Evolutionary conservation across 768 basidiomycete genomes (phyloP).

Genomic region (Suillus subalutaceus): DNA sequence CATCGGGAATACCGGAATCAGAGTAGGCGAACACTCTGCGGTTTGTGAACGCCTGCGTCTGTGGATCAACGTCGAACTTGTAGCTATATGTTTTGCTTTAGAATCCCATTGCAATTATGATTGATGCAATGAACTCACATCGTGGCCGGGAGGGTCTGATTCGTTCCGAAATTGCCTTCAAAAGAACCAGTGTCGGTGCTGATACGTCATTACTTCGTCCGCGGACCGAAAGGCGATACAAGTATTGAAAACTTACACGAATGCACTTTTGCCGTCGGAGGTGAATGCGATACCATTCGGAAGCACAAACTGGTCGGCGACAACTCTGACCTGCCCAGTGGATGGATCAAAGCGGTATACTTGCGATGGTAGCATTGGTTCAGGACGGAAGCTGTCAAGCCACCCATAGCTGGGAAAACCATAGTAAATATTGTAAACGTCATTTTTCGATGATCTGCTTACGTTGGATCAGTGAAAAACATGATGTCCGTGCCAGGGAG

Average conservation of each 20-base stretch:
- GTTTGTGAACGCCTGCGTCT: slow-evolving; percentile 55
- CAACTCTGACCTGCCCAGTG: slow-evolving; percentile 65
- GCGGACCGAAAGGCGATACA: slow-evolving; percentile 14
- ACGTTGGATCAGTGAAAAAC: slow-evolving; percentile 78
- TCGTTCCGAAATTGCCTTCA: slow-evolving; percentile 49
- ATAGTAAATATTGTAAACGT: not conserved
- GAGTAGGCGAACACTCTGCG: slow-evolving; percentile 68
- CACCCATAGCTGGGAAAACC: slow-evolving; percentile 56
- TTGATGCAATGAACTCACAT: slow-evolving; percentile 48
- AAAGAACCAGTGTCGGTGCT: slow-evolving; percentile 35
- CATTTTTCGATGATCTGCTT: slow-evolving; percentile 27
- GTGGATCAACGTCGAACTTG: slow-evolving; percentile 65
- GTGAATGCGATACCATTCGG: slow-evolving; percentile 78
- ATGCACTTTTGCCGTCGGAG: slow-evolving; percentile 64
- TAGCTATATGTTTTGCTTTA: slow-evolving; percentile 45
- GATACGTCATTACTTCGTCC: slow-evolving; percentile 21
- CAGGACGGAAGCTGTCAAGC: slow-evolving; percentile 65
- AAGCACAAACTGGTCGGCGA: slow-evolving; percentile 76
- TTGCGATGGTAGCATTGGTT: slow-evolving; percentile 68
- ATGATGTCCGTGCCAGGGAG: slow-evolving; percentile 66
- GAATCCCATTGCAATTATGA: not conserved
- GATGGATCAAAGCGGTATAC: slow-evolving; percentile 77
- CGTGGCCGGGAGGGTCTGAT: slow-evolving; percentile 65
- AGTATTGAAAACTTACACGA: slow-evolving; percentile 46
- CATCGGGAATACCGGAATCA: slow-evolving; percentile 70